A percentile compares a stretch with the other conserved stretches of the same genome.
Conservation (phyloP, 371 early-diverging fungal genomes). For the Basidiobolus meristosporus region DNA sequence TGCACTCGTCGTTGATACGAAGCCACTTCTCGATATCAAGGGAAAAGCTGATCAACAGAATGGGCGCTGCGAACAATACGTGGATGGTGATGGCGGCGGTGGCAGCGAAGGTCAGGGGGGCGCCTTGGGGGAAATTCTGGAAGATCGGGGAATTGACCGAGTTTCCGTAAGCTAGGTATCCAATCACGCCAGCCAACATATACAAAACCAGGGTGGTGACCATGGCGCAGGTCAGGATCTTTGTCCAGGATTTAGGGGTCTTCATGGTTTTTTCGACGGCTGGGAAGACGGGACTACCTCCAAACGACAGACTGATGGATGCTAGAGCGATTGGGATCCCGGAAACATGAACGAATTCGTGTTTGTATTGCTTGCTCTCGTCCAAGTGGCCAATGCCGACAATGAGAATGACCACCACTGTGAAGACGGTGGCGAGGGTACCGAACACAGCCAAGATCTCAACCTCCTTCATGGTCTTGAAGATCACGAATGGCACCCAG, state of each 20-base stretch:
- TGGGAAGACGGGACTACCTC: slow-evolving; percentile 69
- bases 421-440: slow-evolving; percentile 23
- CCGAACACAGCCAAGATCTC: slow-evolving; percentile 32
- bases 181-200: slow-evolving; percentile 49
- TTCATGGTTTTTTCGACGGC: too few relatives aligned
- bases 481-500: slow-evolving; percentile 43
- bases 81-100: slow-evolving; percentile 65
- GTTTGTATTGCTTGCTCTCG: slow-evolving; percentile 4
- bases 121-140: slow-evolving; percentile 41
- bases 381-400: background rate
- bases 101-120: slow-evolving; percentile 33
- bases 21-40: slow-evolving; percentile 8
- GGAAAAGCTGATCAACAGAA: slow-evolving; percentile 52
- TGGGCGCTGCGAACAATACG: slow-evolving; percentile 61
- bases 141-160: slow-evolving; percentile 48
- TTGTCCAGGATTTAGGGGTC: slow-evolving; percentile 51
- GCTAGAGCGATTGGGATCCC: slow-evolving; percentile 15
- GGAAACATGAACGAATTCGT: slow-evolving; percentile 19
- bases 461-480: slow-evolving; percentile 56
- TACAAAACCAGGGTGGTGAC: slow-evolving; percentile 55
- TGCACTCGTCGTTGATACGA: slow-evolving; percentile 15
- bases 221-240: slow-evolving; percentile 41
- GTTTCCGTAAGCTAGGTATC: slow-evolving; percentile 66
- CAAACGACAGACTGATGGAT: slow-evolving; percentile 53
- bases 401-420: slow-evolving; percentile 12